Percentiles rank a stretch among this genome's conserved stretches.
Conservation (phyloP, 2,329 filamentous ascomycete genomes). For the Sordariomycetes sp. region DNA sequence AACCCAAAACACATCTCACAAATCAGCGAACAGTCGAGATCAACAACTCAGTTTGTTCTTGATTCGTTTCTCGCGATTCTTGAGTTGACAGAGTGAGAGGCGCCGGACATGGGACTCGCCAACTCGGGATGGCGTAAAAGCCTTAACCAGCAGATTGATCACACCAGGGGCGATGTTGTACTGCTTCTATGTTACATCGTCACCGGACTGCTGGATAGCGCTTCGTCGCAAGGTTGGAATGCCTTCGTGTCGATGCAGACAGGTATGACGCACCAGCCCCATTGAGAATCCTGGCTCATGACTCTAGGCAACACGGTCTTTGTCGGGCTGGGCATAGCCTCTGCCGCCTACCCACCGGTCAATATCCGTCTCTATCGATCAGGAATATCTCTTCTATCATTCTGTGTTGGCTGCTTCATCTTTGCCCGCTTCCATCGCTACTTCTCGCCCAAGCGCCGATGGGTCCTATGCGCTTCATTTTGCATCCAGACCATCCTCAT, state of each 20-base stretch:
- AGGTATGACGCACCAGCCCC: constrained; percentile 5
- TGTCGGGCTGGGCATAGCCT: constrained; percentile 47
- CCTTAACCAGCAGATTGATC: constrained; percentile 40
- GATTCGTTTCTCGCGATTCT: no score
- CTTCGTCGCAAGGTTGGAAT: constrained; percentile 67
- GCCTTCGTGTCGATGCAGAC: constrained; percentile 37
- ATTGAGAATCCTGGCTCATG: not conserved
- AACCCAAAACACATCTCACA: no score
- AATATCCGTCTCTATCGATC: constrained; percentile 27
- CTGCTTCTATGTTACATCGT: constrained; percentile 67
- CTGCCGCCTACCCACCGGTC: constrained; percentile 39
- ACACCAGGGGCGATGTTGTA: constrained; percentile 57
- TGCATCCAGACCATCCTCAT: constrained; percentile 41
- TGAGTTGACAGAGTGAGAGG: no score
- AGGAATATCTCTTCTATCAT: constrained; percentile 41
- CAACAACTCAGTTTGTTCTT: no score
- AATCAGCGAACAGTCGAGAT: no score
- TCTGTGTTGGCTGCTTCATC: constrained; percentile 42
- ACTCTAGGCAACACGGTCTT: constrained; percentile 50
- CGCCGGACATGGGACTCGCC: no score
- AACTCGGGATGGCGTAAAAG: constrained; percentile 19
- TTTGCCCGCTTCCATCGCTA: constrained; percentile 23
- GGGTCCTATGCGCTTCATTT: constrained; percentile 38
- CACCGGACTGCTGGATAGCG: constrained; percentile 69
- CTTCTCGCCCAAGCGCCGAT: constrained; percentile 20